Base-by-base conservation (phyloP, 805 yeast genomes). In the Danielia oregonensis region DNA sequence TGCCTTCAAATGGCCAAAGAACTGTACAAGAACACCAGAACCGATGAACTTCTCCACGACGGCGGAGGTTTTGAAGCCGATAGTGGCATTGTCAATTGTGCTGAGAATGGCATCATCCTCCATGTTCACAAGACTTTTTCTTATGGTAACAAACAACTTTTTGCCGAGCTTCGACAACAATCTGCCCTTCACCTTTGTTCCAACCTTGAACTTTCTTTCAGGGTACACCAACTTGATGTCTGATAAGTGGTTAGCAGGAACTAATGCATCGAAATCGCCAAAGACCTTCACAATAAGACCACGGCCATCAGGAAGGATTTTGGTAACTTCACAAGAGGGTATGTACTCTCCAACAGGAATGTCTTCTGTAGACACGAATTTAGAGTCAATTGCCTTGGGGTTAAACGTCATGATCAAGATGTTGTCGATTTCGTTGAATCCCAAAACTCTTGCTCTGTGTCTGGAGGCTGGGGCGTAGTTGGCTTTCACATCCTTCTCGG, bases 191-290 rank as follows among this genome's bases (percentile, higher is more conserved):
- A 86, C 86, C 46, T 80, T 83, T 27, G 82, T 67, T 8, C 96
- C 97, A 28, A 81, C 78, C 59, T 85, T 86, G 70, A 82, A 91
- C 52, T 87, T 86, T 67, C 93, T 76, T 61, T 93, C 97, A 5
- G 98, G 98, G 53, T 91, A 82, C 3, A 78, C 77, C 43, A 91
- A 68, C 54, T 79, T 82, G 38, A 84, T 72, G 58, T 93, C 99
- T 46, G 95, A 81, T 59, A 93, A 75, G 50, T 91, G 96, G 17
- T 65, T 53, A 17, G 78, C 68, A 10, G 86, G 82, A 18, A 86
- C 97, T 43, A 73, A 63, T 4, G 87, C 98, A 27, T 73, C 79
- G 45, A 82, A 85, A 31, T 74, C 72, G 33, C 77, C 79, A 40
- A 80, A 78, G 8, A 87, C 51, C 48, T 75, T 78, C 19, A 93